Percentiles rank a stretch among this genome's conserved stretches.
Evolutionary conservation across 2,329 filamentous ascomycete species (phyloP).

Genomic region (Keithomyces neogunnii): DNA sequence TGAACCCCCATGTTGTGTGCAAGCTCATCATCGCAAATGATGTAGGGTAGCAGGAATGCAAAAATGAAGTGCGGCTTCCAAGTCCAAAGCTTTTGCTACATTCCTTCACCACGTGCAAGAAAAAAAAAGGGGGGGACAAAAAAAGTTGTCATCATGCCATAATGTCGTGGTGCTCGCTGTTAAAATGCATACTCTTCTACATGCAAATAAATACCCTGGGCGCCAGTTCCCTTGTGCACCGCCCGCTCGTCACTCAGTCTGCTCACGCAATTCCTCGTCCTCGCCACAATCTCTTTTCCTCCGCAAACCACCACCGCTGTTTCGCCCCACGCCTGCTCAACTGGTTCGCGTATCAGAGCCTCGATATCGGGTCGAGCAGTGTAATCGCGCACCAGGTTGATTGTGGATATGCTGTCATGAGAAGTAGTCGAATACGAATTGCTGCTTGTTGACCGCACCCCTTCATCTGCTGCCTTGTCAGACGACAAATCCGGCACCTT

Average conservation of each 20-base stretch:
- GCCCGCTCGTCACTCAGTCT: conserved; percentile 50
- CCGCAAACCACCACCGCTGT: conserved; percentile 54
- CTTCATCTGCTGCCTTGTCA: neutral
- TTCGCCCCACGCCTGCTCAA: conserved; percentile 51
- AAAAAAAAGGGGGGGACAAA: no score
- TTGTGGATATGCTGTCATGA: neutral
- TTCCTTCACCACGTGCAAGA: no score
- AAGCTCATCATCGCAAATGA: no score
- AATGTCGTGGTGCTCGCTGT: neutral
- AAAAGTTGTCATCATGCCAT: neutral
- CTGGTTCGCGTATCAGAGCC: conserved; percentile 40
- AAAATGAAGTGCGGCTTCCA: no score
- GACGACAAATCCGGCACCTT: neutral
- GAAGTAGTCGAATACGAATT: neutral
- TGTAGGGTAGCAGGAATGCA: no score
- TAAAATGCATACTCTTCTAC: conserved; percentile 53
- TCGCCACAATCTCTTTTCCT: conserved; percentile 44
- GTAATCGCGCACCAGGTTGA: conserved; percentile 34
- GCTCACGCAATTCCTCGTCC: conserved; percentile 46
- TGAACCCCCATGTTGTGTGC: no score
- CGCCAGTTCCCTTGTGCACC: conserved; percentile 56
- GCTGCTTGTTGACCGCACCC: neutral
- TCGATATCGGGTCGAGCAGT: conserved; percentile 41
- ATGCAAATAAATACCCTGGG: conserved; percentile 52
- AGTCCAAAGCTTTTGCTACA: no score